Conservation (phyloP, 768 basidiomycete genomes). For the Podaxis sp. region DNA sequence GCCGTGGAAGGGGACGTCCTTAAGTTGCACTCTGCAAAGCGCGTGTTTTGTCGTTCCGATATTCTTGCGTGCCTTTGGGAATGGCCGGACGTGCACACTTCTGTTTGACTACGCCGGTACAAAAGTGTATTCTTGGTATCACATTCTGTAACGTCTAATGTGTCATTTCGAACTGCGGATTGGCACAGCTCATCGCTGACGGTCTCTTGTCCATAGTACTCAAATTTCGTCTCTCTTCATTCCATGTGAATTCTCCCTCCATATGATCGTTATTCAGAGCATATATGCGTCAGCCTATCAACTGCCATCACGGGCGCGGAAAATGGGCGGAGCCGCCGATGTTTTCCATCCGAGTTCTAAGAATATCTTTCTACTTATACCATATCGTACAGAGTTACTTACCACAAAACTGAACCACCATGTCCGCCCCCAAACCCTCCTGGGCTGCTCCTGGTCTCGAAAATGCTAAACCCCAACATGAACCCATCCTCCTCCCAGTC, state of each 20-base stretch:
- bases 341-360: not conserved
- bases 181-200: not conserved
- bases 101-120: not conserved
- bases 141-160: slow-evolving; percentile 6
- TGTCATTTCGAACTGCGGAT: not conserved
- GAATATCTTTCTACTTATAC: not conserved
- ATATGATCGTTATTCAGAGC: not conserved
- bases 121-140: slow-evolving; percentile 9
- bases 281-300: not conserved
- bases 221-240: not conserved
- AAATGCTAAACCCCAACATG: slow-evolving; percentile 5
- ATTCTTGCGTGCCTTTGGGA: not conserved
- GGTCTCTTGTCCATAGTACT: not conserved
- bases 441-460: slow-evolving; percentile 10
- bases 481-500: slow-evolving; percentile 9
- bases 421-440: slow-evolving; percentile 1
- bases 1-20: slow-evolving; percentile 31
- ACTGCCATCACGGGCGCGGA: not conserved
- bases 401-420: not conserved
- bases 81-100: not conserved
- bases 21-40: slow-evolving; percentile 20
- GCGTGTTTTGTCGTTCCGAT: not conserved
- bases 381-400: not conserved
- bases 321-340: not conserved
- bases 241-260: not conserved